Evolutionary conservation across 441 rosid species (phyloP), one percentile per base, ranked within the genome.

Genomic region (Adansonia grandidieri): DNA sequence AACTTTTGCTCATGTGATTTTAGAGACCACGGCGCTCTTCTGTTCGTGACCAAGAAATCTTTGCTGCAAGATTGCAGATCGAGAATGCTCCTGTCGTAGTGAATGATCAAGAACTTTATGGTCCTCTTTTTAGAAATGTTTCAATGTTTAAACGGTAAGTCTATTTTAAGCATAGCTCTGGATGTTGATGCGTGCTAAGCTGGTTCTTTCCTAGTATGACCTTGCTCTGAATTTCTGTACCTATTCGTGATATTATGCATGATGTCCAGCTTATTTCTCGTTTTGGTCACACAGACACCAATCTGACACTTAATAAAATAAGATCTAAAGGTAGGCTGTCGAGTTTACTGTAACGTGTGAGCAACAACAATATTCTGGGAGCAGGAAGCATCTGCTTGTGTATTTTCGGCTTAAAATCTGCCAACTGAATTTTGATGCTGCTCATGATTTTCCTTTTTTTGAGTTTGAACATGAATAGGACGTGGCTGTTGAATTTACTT

Each of bases 1-100:
- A 78, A 50, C 47, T 20, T 5, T 60, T 9, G 80, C 50, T 6
- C 54, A 20, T 83, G 78, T 81, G 67, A 77, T 83, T 82, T 84
- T 71, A 96, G 99, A 90, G 95, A 85, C 98, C 98, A 4, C 90
- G 92, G 71, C 86, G 93, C 96, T 84, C 98, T 72, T 91, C 97
- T 8, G 75, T 54, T 58, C 90, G 90, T 45, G 98, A 96, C 82
- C 85, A 44, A 75, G 97, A 94, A 83, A 87, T 92, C 24, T 77
- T 92, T 78, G 82, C 90, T 78, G 95, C 92, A 45, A 91, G 85
- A 81, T 79, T 80, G 45, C 87, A 90, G 84, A 94, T 96, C 77
- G 89, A 87, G 84, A 90, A 84, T 80, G 96, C 95, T 80, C 88
- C 90, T 42, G 15, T 70, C 63, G 53, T 53, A 68, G 69, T 53